Evolutionary conservation across 208 protist species (phyloP).

Genomic region (Acanthamoeba sp.): DNA sequence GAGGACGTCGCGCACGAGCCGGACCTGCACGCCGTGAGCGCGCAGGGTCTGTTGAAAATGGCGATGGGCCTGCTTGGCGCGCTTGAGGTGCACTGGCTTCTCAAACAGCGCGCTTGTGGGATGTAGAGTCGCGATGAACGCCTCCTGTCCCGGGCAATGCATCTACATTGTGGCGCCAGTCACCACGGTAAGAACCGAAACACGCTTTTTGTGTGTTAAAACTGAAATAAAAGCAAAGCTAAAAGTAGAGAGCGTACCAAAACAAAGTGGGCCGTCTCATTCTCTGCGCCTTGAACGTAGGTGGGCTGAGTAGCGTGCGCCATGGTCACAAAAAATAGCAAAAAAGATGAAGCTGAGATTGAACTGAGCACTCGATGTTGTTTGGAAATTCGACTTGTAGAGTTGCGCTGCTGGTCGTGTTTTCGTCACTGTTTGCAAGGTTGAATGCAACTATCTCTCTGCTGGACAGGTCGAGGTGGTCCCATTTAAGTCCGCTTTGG

Average conservation of each 20-base stretch:
- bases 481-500: no score
- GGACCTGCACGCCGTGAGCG: background rate
- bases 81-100: constrained; percentile 55
- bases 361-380: no score
- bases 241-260: background rate
- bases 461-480: no score
- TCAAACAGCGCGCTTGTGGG: constrained; percentile 75
- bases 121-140: constrained; percentile 42
- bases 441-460: no score
- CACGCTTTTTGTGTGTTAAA: no score
- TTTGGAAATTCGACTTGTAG: no score
- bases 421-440: no score
- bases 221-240: no score
- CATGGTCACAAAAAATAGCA: no score
- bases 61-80: constrained; percentile 52
- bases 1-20: constrained; percentile 10
- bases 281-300: background rate
- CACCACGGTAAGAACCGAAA: background rate
- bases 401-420: no score
- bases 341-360: no score
- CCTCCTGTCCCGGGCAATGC: constrained; percentile 28
- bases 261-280: background rate
- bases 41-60: background rate
- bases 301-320: background rate
- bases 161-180: background rate